Evolutionary conservation across 768 basidiomycete species (phyloP), one percentile per base, ranked within the genome.

Genomic region (Paxillus rubicundulus): DNA sequence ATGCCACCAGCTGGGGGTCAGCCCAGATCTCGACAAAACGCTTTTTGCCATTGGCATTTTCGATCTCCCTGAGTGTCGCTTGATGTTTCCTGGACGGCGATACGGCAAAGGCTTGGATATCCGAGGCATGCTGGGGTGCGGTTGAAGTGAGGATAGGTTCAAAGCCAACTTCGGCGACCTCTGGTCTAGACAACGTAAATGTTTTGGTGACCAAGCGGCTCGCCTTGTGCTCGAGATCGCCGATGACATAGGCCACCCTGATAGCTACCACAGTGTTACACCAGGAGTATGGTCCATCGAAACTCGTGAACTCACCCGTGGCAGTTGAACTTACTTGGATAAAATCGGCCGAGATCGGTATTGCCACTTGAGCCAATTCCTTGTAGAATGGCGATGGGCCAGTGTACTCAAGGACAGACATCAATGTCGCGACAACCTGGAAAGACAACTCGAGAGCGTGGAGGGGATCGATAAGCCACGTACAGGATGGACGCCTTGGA

Each of bases 1-100:
- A 75, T 2, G 70, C 67, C 45, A 77, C 72, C 2, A 81, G 58
- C 10, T 62, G 48, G 18, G 72, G 71, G 0, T 70, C 72, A 0
- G 63, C 54, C 81, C 82, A 85, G 13, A 86, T 66, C 66, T 86
- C 85, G 0, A 87, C 72, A 46, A 72, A 76, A 34, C 81, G 72
- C 49, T 72, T 78, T 46, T 73, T 69, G n/a, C 43, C 37, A 21
- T 54, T 47, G 13, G 44, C 57, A 16, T 57, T 41, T 9, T 57
- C 32, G 4, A 60, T 56, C 17, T 70, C 70, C 2, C 78, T 73
- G 28, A 85, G 69, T 21, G 80, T 58, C 0, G 77, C 83, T 1
- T 73, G 68, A 20, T 65, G 65, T 18, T 61, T 56, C 13, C 70
- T 69, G 9, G 67, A 71, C 0, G 74, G 69, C 5, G 82, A 82